Evolutionary conservation across 805 yeast species (phyloP), one percentile per base, ranked within the genome.

Genomic region (Jamesozyma rosinii): DNA sequence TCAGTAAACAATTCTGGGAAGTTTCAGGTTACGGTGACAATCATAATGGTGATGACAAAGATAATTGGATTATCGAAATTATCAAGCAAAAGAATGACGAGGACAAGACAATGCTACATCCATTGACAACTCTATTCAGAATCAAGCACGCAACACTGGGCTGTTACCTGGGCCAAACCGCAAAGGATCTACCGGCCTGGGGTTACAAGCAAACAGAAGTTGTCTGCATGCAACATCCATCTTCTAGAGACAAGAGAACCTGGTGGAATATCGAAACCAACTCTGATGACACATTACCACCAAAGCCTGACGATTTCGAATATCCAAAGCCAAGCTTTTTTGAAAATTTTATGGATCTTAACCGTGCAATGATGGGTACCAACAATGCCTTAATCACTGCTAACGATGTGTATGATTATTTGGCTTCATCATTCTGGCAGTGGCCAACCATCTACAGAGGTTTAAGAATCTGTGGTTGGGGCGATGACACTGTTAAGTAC

Each of bases 341-440:
- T 66, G 81, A 81, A 52, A 89, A 83, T 62, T 84, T 84, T 48
- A 62, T 84, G 42, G 82, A 81, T 58, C 67, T 84, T 55, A 84
- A 84, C 58, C 71, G 80, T 55, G 95, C 90, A 2, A 84, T 83
- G 92, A 83, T 83, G 92, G 87, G 90, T n/a, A 81, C 90, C n/a
- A 84, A 84, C 61, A 84, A 83, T 55, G 94, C 89, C 0, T 72
- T 84, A 58, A 72, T 84, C 42, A 89, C 92, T 20, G 92, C 83
- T 54, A 63, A 72, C 3, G 92, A 84, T 51, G 83, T 83, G 55
- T 74, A 69, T 48, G 95, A 84, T 60, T 74, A 72, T 46, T 67
- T 84, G 47, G 78, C 88, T 3, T 83, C 92, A 14, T 65, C 74
- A 41, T 84, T 84, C 65, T 84, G 95, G 95, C 83, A 84, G 69